Conservation (phyloP, 2,329 filamentous ascomycete species). For the Ophiostoma angusticollis region DNA sequence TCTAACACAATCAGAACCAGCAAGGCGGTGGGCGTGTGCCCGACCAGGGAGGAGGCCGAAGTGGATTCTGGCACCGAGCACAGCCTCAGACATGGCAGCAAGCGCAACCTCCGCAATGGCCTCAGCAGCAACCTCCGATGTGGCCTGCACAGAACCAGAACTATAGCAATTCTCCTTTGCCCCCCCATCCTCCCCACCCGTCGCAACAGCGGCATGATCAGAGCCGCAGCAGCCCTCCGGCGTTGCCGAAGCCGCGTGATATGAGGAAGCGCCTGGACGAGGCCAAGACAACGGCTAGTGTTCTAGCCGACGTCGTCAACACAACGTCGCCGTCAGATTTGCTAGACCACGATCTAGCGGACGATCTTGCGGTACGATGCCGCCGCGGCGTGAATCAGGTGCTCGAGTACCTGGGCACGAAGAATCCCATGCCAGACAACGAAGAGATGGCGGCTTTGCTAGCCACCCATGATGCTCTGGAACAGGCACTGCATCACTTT, state of each 20-base stretch:
- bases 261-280: conserved; percentile 77
- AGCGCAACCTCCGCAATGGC: conserved; percentile 5
- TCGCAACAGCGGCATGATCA: conserved; percentile 26
- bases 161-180: too few species aligned
- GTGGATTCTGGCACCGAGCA: conserved; percentile 10
- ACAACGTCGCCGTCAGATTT: conserved; percentile 69
- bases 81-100: conserved; percentile 1
- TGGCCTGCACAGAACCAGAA: too few species aligned
- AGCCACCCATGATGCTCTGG: conserved; percentile 85
- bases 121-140: too few species aligned
- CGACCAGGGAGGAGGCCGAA: too few species aligned
- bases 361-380: conserved; percentile 83
- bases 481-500: conserved; percentile 69
- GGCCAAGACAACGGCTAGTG: conserved; percentile 76
- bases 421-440: conserved; percentile 73
- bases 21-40: too few species aligned
- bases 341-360: conserved; percentile 72
- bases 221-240: conserved; percentile 30
- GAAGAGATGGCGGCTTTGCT: conserved; percentile 89
- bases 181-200: conserved; percentile 28
- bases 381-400: conserved; percentile 67
- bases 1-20: neutral
- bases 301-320: conserved; percentile 83
- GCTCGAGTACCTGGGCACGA: conserved; percentile 71
- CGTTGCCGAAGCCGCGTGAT: conserved; percentile 58